Evolutionary conservation across 208 protist species (phyloP), one percentile per base, ranked within the genome.

Genomic region (Chromosphaera perkinsii): DNA sequence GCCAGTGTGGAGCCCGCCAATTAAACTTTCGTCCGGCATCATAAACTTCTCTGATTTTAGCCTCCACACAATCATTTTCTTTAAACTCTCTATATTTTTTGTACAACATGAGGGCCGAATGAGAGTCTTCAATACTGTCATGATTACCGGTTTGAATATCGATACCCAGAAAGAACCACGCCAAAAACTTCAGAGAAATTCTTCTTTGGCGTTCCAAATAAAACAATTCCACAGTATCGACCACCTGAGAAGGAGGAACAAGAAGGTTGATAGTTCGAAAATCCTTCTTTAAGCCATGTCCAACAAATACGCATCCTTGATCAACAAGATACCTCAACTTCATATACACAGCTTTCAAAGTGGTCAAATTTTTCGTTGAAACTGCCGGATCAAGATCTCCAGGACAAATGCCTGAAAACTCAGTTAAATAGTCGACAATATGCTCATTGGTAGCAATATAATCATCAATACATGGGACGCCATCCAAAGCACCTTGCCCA

Each of bases 221-320:
- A 79, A 90, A 97, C 7, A 97, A 73, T 68, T 95, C 84, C 0
- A 96, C 90, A 10, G 93, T 97, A 72, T 97, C 93, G 63, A 96
- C 92, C 78, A 95, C 94, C 54, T 95, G 92, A 40, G 89, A 78
- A 29, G 81, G 76, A 36, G 93, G 93, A 10, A 96, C 91, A 32
- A 82, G 81, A 31, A 96, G 92, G 72, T 95, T 95, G 78, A 93
- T 93, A 47, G 94, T 92, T 31, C 90, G 81, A 60, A 97, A 96
- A 78, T 96, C 93, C 66, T 96, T 90, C 37, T 84, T 69, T 12
- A 97, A 78, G 37, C 92, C 92, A 72, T 97, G 93, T 29, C 93
- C 93, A 24, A 96, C 89, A 77, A 97, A 95, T 32, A 85, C 79
- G 1, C 90, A 89, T 22, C 88, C 87, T 22, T 77, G 75, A 74